These are phyloP conservation scores for Aphanocladium album DNA, from an alignment of 2,329 filamentous ascomycete genomes.

Conservation along the genomic window DNA sequence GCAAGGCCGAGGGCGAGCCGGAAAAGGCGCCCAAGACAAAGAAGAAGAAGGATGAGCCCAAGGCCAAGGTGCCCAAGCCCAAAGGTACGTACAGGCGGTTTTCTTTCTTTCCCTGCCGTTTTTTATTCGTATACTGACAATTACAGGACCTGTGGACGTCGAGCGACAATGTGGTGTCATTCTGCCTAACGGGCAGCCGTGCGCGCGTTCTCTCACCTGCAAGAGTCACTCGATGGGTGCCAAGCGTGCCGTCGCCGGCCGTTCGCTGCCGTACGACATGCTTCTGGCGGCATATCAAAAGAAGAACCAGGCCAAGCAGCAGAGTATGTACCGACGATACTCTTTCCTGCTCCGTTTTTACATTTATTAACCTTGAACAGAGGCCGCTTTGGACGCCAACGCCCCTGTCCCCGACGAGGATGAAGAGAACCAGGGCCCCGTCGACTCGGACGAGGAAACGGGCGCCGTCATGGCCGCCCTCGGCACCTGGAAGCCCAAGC, in stretches of 20 bases:
- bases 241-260: conserved; percentile 80
- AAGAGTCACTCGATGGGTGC: conserved; percentile 95
- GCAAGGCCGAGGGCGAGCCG: conserved; percentile 69
- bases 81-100: conserved; percentile 52
- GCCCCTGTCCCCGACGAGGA: conserved; percentile 83
- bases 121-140: too few relatives aligned
- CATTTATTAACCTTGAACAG: conserved; percentile 39
- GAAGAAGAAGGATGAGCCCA: conserved; percentile 92
- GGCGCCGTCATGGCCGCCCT: conserved; percentile 81
- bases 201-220: conserved; percentile 83
- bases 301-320: conserved; percentile 97
- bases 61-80: conserved; percentile 75
- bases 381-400: conserved; percentile 91
- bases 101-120: conserved; percentile 12
- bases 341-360: too few relatives aligned
- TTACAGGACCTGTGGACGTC: conserved; percentile 76
- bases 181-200: conserved; percentile 78
- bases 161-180: conserved; percentile 90
- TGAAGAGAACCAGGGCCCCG: conserved; percentile 70
- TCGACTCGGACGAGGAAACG: conserved; percentile 94
- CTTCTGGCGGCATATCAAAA: conserved; percentile 84
- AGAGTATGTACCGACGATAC: conserved; percentile 70
- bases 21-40: conserved; percentile 82
- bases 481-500: conserved; percentile 69
- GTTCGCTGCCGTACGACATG: conserved; percentile 89